A percentile compares a stretch with the other conserved stretches of the same genome.
Conservation (phyloP, 75 land plant species). For the Pinus tabuliformis region DNA sequence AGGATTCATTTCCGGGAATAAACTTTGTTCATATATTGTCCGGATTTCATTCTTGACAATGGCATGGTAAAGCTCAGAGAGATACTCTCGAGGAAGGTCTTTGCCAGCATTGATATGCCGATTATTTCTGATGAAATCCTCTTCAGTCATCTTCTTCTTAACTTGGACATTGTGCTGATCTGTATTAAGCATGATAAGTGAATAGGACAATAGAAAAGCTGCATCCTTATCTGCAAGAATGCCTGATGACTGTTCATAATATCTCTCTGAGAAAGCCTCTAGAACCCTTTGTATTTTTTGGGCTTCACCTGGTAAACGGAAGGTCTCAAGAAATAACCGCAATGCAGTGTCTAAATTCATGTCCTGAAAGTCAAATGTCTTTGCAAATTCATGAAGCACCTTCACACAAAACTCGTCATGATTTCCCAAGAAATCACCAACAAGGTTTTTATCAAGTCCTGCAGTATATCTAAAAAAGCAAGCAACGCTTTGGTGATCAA, state of each 20-base stretch:
- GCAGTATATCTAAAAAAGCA: conserved; percentile 95
- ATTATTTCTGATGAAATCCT: conserved; percentile 90
- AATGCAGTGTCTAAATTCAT: conserved; percentile 93
- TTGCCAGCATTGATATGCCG: conserved; percentile 84
- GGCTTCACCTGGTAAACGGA: conserved; percentile 94
- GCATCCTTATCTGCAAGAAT: conserved; percentile 91
- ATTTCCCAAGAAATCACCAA: conserved; percentile 95
- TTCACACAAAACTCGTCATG: conserved; percentile 98
- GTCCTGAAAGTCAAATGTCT: conserved; percentile 92
- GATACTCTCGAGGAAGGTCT: conserved; percentile 85
- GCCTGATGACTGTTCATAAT: conserved; percentile 80
- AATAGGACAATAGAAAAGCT: conserved; percentile 85
- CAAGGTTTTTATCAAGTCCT: conserved; percentile 88
- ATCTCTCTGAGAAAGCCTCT: conserved; percentile 96
- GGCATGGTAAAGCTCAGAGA: conserved; percentile 83
- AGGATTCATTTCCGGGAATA: conserved; percentile 83
- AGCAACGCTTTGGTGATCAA: conserved; percentile 96
- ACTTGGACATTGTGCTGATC: conserved; percentile 97
- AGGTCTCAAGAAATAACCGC: conserved; percentile 86
- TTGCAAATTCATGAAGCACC: conserved; percentile 91
- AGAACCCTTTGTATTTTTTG: conserved; percentile 98
- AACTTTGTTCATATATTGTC: conserved; percentile 69
- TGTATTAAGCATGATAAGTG: conserved; percentile 96
- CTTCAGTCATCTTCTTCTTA: conserved; percentile 98
- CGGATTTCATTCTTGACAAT: conserved; percentile 88